These are phyloP conservation scores for Alternaria sp. DNA, from an alignment of 2,329 filamentous ascomycete genomes.

Conservation along the genomic window DNA sequence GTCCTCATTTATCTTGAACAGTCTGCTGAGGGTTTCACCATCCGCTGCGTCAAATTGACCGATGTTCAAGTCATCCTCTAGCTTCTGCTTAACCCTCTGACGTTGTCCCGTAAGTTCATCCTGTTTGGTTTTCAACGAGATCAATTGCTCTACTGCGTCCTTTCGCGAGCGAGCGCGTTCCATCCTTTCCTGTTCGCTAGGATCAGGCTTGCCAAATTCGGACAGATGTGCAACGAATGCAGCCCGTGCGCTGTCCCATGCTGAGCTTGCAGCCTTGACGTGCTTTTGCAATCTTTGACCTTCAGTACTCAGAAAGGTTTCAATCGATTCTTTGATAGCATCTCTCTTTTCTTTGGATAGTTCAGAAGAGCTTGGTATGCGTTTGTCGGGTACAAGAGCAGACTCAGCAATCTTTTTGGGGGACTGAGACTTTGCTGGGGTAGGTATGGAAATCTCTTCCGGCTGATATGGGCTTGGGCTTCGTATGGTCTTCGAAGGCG, in stretches of 20 bases:
- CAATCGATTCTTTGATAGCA: slow-evolving; percentile 27
- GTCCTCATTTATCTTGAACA: slow-evolving; percentile 38
- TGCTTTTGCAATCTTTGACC: slow-evolving; percentile 35
- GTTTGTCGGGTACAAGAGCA: slow-evolving; percentile 7
- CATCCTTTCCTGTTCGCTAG: slow-evolving; percentile 32
- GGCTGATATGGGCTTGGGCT: slow-evolving; percentile 24
- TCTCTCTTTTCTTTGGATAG: slow-evolving; percentile 38
- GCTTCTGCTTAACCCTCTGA: slow-evolving; percentile 35
- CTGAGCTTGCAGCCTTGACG: slow-evolving; percentile 31
- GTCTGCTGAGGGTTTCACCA: slow-evolving; percentile 34
- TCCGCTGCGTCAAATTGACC: slow-evolving; percentile 39
- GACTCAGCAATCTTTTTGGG: slow-evolving; percentile 24
- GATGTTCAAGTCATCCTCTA: slow-evolving; percentile 41
- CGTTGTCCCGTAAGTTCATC: slow-evolving; percentile 28
- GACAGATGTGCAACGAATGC: slow-evolving; percentile 38
- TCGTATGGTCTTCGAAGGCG: slow-evolving; percentile 34
- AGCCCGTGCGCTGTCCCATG: slow-evolving; percentile 38
- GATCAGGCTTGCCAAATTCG: slow-evolving; percentile 32
- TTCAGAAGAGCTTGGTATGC: slow-evolving; percentile 31
- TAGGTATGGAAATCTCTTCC: slow-evolving; percentile 28
- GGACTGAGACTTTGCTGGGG: slow-evolving; percentile 30
- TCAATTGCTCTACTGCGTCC: slow-evolving; percentile 42
- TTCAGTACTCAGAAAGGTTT: slow-evolving; percentile 36
- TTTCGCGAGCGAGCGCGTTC: slow-evolving; percentile 37
- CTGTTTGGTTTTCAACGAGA: slow-evolving; percentile 28